Evolutionary conservation across 2,329 filamentous ascomycete species (phyloP).

Genomic region (Capronia americana): DNA sequence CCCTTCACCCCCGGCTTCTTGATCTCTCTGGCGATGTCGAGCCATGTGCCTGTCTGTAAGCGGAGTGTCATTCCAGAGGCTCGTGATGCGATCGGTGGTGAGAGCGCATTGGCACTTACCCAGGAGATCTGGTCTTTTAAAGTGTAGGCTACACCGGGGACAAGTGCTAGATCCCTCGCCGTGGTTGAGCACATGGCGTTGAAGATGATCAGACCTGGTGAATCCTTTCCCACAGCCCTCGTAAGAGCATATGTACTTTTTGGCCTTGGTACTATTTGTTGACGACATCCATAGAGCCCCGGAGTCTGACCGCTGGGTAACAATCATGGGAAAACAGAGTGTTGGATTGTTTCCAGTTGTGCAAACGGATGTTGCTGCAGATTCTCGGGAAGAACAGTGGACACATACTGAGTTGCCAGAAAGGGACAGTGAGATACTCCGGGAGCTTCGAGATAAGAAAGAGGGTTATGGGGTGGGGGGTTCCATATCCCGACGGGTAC

Average conservation of each 20-base stretch:
- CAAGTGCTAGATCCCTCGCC: conserved; percentile 61
- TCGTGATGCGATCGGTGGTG: neutral
- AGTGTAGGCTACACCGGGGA: conserved; percentile 65
- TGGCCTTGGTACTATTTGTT: conserved; percentile 3
- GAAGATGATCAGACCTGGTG: conserved; percentile 63
- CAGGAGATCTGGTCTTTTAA: conserved; percentile 65
- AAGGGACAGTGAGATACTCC: no score
- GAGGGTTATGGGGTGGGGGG: no score
- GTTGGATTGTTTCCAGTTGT: no score
- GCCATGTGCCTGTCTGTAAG: conserved; percentile 63
- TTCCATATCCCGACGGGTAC: no score
- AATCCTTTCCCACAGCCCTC: conserved; percentile 60
- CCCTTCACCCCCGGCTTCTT: conserved; percentile 57
- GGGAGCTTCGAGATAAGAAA: no score
- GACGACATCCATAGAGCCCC: neutral
- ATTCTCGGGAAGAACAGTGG: no score
- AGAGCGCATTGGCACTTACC: conserved; percentile 52
- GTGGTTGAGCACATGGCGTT: conserved; percentile 63
- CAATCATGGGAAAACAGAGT: no score
- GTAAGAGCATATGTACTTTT: conserved; percentile 23
- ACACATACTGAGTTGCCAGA: no score
- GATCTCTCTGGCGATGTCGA: conserved; percentile 59
- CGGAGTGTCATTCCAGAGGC: conserved; percentile 29
- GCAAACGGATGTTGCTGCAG: no score
- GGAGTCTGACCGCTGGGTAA: no score